These are phyloP conservation scores for Euphrasia confusa DNA, from an alignment of 257 asterid genomes.

Conservation along the genomic window DNA sequence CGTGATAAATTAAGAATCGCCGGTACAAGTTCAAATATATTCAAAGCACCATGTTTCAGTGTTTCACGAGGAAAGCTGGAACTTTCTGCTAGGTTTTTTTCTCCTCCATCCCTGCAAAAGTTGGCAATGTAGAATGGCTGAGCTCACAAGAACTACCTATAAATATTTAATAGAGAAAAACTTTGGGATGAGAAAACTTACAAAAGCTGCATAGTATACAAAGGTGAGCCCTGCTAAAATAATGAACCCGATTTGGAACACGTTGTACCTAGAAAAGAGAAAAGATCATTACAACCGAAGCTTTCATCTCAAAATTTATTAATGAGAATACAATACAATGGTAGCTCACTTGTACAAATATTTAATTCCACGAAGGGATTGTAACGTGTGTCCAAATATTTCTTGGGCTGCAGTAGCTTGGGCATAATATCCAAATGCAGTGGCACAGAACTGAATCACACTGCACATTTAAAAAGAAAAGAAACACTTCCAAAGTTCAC, in stretches of 20 bases:
- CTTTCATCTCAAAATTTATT: neutral
- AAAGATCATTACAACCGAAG: slow-evolving; percentile 6
- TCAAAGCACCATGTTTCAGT: slow-evolving; percentile 29
- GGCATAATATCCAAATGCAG: slow-evolving; percentile 92
- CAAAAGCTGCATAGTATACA: slow-evolving; percentile 82
- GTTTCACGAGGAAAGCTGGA: slow-evolving; percentile 72
- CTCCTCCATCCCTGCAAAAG: slow-evolving; percentile 82
- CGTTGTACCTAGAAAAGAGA: slow-evolving; percentile 70
- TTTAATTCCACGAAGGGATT: slow-evolving; percentile 96
- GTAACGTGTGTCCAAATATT: slow-evolving; percentile 94
- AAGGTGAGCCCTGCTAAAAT: slow-evolving; percentile 88
- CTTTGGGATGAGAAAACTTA: slow-evolving; percentile 33
- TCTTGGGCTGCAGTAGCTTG: slow-evolving; percentile 99
- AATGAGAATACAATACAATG: neutral
- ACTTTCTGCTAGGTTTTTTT: slow-evolving; percentile 70
- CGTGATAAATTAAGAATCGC: slow-evolving; percentile 25
- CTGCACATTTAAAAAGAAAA: slow-evolving; percentile 41
- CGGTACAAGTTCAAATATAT: slow-evolving; percentile 17
- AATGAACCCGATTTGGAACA: slow-evolving; percentile 90
- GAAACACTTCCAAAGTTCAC: slow-evolving; percentile 18
- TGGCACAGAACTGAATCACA: slow-evolving; percentile 97
- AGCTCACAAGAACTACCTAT: slow-evolving; percentile 1
- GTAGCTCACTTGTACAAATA: slow-evolving; percentile 85
- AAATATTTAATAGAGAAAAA: neutral
- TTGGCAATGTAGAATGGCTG: neutral